Conservation (phyloP, 192 early-diverging fungal species). For the Piromyces sp. region DNA sequence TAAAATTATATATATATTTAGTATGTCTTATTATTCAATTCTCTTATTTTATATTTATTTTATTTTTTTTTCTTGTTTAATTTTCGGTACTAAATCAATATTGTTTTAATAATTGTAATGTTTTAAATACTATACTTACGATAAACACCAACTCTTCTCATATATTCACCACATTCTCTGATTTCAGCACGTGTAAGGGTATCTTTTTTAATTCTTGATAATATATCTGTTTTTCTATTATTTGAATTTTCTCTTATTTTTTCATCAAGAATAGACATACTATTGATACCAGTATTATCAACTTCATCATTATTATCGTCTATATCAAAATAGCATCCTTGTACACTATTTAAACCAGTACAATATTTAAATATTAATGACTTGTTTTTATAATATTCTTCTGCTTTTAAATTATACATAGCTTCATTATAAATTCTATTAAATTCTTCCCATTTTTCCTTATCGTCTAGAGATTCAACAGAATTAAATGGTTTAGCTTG, state of each 20-base stretch:
- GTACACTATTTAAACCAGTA: neutral
- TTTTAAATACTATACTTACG: too few relatives aligned
- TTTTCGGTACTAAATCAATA: too few relatives aligned
- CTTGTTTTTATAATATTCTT: neutral
- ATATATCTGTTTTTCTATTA: neutral
- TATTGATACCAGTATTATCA: neutral
- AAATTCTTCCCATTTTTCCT: neutral
- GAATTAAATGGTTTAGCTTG: neutral
- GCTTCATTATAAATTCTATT: neutral
- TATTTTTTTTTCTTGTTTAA: too few relatives aligned
- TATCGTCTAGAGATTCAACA: neutral
- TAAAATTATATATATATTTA: too few relatives aligned
- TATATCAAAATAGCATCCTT: neutral
- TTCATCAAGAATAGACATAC: neutral
- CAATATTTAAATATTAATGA: neutral
- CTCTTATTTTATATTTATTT: too few relatives aligned
- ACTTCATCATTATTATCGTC: neutral
- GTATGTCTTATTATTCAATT: too few relatives aligned
- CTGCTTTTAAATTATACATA: neutral
- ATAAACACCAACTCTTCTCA: neutral
- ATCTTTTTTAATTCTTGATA: neutral
- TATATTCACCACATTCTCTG: neutral
- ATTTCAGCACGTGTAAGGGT: neutral
- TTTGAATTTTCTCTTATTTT: neutral
- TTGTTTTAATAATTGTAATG: too few relatives aligned